Evolutionary conservation across 495 filamentous ascomycete genomes (phyloP).

Genomic region (Apodospora peruviana): DNA sequence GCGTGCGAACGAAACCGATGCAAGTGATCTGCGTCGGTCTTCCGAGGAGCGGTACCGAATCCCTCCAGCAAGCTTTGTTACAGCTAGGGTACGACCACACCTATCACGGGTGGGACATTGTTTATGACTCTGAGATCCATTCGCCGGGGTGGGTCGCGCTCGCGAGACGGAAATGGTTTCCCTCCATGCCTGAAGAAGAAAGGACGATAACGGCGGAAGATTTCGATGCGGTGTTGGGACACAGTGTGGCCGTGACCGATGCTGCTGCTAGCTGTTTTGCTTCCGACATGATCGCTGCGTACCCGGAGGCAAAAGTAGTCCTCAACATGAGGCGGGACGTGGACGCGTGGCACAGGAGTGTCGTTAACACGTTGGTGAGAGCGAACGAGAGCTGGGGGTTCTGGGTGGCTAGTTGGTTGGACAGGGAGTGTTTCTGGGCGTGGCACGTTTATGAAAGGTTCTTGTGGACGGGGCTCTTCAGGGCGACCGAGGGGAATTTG

Average conservation of each 20-base stretch:
- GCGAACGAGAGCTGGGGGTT: constrained; percentile 20
- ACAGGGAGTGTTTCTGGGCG: constrained; percentile 22
- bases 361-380: constrained; percentile 15
- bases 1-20: constrained; percentile 57
- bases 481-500: constrained; percentile 20
- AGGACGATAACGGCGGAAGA: constrained; percentile 42
- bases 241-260: constrained; percentile 38
- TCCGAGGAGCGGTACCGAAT: constrained; percentile 59
- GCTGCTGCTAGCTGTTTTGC: constrained; percentile 38
- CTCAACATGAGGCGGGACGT: constrained; percentile 32
- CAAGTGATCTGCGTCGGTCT: constrained; percentile 57
- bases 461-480: constrained; percentile 21
- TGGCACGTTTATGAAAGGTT: constrained; percentile 24
- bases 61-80: constrained; percentile 54
- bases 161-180: constrained; percentile 18
- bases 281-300: constrained; percentile 35
- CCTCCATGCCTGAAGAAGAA: background rate
- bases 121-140: constrained; percentile 55
- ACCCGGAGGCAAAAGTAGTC: constrained; percentile 43
- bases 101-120: constrained; percentile 62
- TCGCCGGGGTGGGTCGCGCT: constrained; percentile 43
- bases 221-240: constrained; percentile 41
- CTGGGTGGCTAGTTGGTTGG: constrained; percentile 18
- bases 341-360: constrained; percentile 34
- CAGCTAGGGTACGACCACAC: constrained; percentile 56